These are phyloP conservation scores for Wickerhamiella infanticola DNA, from an alignment of 1,139 yeast genomes.

Conservation along the genomic window DNA sequence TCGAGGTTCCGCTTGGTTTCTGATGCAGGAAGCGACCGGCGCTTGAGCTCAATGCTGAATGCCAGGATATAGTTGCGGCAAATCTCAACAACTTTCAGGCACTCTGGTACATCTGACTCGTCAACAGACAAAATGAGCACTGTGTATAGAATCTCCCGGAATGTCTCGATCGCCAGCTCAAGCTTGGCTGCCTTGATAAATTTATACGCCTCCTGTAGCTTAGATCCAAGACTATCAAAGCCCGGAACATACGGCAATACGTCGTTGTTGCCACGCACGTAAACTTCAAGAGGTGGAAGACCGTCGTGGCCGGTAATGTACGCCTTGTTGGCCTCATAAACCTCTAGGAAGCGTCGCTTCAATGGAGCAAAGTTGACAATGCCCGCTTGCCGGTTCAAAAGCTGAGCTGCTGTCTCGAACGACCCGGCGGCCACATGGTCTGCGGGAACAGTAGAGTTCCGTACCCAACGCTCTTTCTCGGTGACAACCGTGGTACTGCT, in stretches of 20 bases:
- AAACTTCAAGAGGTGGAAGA: conserved; percentile 54
- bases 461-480: conserved; percentile 71
- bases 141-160: conserved; percentile 68
- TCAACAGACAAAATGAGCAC: conserved; percentile 58
- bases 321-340: conserved; percentile 65
- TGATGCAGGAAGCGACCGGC: conserved; percentile 59
- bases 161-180: conserved; percentile 60
- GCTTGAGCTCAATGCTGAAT: conserved; percentile 71
- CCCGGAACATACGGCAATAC: conserved; percentile 60
- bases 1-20: conserved; percentile 79
- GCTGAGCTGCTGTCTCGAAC: conserved; percentile 87
- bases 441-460: conserved; percentile 82
- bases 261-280: conserved; percentile 50
- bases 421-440: conserved; percentile 94
- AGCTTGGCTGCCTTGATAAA: conserved; percentile 71
- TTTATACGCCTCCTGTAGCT: conserved; percentile 63
- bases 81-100: conserved; percentile 51
- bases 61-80: conserved; percentile 90
- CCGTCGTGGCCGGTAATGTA: conserved; percentile 62
- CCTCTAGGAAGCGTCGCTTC: conserved; percentile 64
- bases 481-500: conserved; percentile 30
- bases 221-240: conserved; percentile 38
- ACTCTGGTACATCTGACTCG: conserved; percentile 62
- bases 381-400: conserved; percentile 81
- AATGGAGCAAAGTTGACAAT: conserved; percentile 76